A percentile compares a stretch with the other conserved stretches of the same genome.
phyloP scores from a whole-genome alignment of 805 yeast genomes.

The Metschnikowia chrysomelidarum region DNA sequence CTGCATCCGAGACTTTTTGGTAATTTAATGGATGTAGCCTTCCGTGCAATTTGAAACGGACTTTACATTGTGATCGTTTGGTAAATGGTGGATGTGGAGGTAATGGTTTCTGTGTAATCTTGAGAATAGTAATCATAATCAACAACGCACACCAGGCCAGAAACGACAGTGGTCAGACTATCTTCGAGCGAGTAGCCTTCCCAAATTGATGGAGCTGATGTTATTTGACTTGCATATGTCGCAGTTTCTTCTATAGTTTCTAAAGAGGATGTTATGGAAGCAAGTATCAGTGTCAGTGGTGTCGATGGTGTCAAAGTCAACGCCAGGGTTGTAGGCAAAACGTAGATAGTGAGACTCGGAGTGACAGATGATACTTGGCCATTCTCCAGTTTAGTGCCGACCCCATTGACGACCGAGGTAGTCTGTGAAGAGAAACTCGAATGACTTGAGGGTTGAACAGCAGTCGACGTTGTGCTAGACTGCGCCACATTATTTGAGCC shows the following conservation, averaged over 20 bases:
- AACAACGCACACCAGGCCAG: constrained; percentile 33
- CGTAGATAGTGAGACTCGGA: too few species aligned
- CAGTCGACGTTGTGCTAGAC: not conserved
- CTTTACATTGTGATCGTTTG: constrained; percentile 31
- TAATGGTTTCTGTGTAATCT: constrained; percentile 32
- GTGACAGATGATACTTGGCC: too few species aligned
- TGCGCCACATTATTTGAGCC: constrained; percentile 11
- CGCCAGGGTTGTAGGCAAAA: too few species aligned
- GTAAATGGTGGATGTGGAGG: constrained; percentile 37
- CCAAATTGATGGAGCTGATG: constrained; percentile 21
- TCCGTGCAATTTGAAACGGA: too few species aligned
- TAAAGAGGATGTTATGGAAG: too few species aligned
- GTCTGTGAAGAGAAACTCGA: too few species aligned
- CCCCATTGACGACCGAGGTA: too few species aligned
- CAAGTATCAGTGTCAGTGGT: constrained; percentile 8
- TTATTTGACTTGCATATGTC: constrained; percentile 8
- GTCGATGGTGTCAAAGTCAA: constrained; percentile 5
- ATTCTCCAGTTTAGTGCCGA: too few species aligned
- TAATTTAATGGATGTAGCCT: too few species aligned
- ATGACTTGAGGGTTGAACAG: not conserved
- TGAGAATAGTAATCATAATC: constrained; percentile 35
- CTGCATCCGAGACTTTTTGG: too few species aligned
- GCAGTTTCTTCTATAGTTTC: constrained; percentile 13
- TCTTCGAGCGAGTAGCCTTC: constrained; percentile 35
- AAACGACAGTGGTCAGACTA: constrained; percentile 28